Base-by-base conservation (phyloP, 805 yeast genomes). In the Zygotorulaspora sp. region DNA sequence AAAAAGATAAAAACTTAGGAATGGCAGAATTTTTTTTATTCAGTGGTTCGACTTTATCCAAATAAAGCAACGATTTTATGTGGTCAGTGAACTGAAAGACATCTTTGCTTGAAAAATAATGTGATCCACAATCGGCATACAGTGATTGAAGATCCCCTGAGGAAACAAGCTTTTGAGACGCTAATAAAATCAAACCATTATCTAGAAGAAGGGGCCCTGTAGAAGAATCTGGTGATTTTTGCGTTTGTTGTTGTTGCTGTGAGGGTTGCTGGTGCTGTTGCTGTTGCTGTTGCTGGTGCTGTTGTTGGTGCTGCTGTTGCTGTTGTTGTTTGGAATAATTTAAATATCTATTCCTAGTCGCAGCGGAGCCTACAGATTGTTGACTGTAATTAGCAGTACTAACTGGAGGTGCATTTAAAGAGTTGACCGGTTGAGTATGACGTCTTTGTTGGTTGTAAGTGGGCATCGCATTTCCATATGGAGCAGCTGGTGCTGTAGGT, bases 131-230 rank as follows among this genome's bases (percentile, higher is more conserved):
- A 6, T 49, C 68, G 9, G 52, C 43, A 48, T 71, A 82, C 34
- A 74, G 60, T 8, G 58, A 47, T 39, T 74, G 74, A 36, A 83
- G 67, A 6, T 74, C 78, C 0, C 71, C 64, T 1, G 87, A 77
- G 2, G 87, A 75, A 14, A 77, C 63, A 15, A 83, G 78, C 32
- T 71, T 68, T 39, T 70, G 73, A 31, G 75, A 75, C 36, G 71
- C 72, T 30, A 80, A 61, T 5, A 78, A 50, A 25, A 81, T 25
- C 15, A 57, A 61, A 0, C 88, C 88, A 53, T 80, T 79, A 30
- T 82, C 88, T 37, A 80, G 57, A 38, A 67, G 66, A 28, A 63
- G 65, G 33, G 36, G 43, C 6, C 40, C 44, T 10, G 40, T 27
- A 24, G 39, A 11, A 19, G 25, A 30, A n/a, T 34, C 38, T 16